Conservation (phyloP, 116 monocot species). For the Zostera marina region DNA sequence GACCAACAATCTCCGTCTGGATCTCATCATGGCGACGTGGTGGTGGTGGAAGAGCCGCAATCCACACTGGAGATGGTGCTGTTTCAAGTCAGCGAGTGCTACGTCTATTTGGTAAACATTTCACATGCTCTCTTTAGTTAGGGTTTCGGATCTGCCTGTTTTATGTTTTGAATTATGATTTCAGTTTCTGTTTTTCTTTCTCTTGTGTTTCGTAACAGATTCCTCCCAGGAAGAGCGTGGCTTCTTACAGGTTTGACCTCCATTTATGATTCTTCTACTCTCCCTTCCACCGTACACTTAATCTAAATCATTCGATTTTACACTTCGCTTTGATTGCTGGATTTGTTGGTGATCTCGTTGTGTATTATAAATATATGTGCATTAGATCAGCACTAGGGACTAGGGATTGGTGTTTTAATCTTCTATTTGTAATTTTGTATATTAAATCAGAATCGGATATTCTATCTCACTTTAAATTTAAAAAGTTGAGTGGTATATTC, state of each 20-base stretch:
- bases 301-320: too few relatives aligned
- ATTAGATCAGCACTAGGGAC: too few relatives aligned
- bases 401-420: too few relatives aligned
- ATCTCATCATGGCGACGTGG: too few relatives aligned
- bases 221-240: conserved; percentile 83
- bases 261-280: background rate
- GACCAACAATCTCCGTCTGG: background rate
- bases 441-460: too few relatives aligned
- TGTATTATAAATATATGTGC: too few relatives aligned
- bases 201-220: conserved; percentile 27
- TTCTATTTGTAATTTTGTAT: too few relatives aligned
- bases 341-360: too few relatives aligned
- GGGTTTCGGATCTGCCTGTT: background rate
- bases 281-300: too few relatives aligned
- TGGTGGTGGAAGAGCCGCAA: background rate
- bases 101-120: conserved; percentile 70
- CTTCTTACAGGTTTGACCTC: conserved; percentile 60
- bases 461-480: too few relatives aligned
- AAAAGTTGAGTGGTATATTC: too few relatives aligned
- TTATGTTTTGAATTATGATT: background rate
- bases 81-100: conserved; percentile 80
- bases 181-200: background rate
- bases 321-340: too few relatives aligned
- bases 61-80: conserved; percentile 41
- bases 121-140: background rate